These are phyloP conservation scores for Pelargonium myrrhifolium DNA, from an alignment of 441 rosid species.

Conservation along the genomic window DNA sequence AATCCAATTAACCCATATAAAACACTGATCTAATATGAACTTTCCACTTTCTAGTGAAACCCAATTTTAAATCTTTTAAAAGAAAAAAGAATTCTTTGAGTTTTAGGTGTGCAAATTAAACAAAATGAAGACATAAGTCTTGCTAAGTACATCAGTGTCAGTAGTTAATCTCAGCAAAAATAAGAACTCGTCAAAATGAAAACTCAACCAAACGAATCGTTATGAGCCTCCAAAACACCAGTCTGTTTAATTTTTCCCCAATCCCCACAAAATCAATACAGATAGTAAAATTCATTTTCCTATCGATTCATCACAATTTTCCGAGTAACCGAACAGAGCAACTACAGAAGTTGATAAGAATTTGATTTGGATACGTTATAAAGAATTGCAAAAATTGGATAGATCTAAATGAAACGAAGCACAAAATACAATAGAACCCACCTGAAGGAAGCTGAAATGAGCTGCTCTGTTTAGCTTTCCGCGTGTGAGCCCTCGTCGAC, in stretches of 20 bases:
- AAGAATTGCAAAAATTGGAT: neutral
- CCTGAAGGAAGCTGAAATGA: slow-evolving; percentile 37
- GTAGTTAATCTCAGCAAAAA: too few species aligned
- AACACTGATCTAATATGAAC: too few species aligned
- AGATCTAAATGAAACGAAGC: neutral
- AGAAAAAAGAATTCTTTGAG: too few species aligned
- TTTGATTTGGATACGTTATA: neutral
- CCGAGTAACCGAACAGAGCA: too few species aligned
- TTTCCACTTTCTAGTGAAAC: too few species aligned
- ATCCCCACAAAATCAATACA: neutral
- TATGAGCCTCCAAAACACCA: too few species aligned
- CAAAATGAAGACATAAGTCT: too few species aligned
- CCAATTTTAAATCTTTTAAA: too few species aligned
- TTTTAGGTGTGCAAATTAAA: too few species aligned
- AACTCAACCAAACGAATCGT: neutral
- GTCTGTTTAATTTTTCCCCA: neutral
- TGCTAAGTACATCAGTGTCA: too few species aligned
- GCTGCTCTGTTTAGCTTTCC: slow-evolving; percentile 28
- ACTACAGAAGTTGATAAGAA: too few species aligned
- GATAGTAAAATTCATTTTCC: neutral
- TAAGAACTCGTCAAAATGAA: neutral
- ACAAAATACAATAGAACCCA: slow-evolving; percentile 9
- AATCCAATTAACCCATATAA: too few species aligned
- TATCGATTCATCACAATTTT: neutral
- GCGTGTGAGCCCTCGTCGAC: neutral